Conservation (phyloP, 2,329 filamentous ascomycete species). For the Botryotinia narcissicola region DNA sequence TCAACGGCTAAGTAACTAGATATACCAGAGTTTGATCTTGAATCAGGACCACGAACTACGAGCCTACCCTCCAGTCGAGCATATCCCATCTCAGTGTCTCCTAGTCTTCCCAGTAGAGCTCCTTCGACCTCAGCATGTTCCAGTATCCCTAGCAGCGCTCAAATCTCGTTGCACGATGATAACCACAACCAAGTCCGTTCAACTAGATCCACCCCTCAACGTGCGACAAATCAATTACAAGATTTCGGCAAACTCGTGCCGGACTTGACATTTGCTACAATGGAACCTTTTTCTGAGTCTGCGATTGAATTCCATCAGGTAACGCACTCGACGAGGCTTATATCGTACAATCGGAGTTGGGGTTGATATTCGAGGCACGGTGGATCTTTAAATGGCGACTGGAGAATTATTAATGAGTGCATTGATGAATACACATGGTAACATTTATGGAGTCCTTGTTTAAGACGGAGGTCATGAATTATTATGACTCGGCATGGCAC, state of each 20-base stretch:
- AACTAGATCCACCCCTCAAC: fast-evolving
- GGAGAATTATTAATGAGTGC: no score
- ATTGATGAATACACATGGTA: no score
- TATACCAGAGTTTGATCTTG: background rate
- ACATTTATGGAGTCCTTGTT: background rate
- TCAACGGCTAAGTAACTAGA: background rate
- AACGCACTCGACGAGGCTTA: background rate
- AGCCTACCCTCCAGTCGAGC: background rate
- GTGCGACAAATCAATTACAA: background rate
- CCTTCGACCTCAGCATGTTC: background rate
- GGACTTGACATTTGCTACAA: background rate
- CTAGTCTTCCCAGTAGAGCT: no score
- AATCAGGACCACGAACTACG: background rate
- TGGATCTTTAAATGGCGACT: background rate
- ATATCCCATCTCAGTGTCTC: background rate
- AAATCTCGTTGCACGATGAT: no score
- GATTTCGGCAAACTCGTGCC: background rate
- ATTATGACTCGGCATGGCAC: fast-evolving
- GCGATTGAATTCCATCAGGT: background rate
- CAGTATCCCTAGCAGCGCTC: background rate
- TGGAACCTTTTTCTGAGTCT: background rate
- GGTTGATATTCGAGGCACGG: background rate
- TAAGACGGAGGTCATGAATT: fast-evolving
- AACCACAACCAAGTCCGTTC: background rate
- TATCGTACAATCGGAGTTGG: background rate